Evolutionary conservation across 1,139 yeast species (phyloP).

Genomic region (Arxiozyma slooffiae): DNA sequence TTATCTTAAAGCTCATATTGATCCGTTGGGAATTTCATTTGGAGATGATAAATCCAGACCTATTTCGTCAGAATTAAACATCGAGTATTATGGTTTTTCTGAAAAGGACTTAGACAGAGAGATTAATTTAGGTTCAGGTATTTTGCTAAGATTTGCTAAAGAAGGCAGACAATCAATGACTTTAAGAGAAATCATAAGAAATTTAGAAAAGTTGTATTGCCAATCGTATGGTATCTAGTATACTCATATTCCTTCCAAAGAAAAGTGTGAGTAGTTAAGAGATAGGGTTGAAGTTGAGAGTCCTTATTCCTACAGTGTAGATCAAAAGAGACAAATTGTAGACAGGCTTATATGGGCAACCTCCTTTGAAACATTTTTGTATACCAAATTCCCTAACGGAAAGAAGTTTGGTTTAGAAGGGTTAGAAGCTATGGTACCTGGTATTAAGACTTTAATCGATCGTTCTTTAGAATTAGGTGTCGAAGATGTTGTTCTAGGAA

Average conservation of each 20-base stretch:
- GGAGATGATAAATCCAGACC: constrained; percentile 50
- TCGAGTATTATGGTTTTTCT: constrained; percentile 85
- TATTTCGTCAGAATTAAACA: constrained; percentile 75
- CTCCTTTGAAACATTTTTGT: constrained; percentile 81
- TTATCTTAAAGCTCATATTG: constrained; percentile 89
- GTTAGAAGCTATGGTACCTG: constrained; percentile 93
- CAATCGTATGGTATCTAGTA: constrained; percentile 87
- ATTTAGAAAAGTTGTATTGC: constrained; percentile 82
- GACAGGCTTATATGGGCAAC: constrained; percentile 97
- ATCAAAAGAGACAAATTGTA: constrained; percentile 90
- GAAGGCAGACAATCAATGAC: constrained; percentile 59
- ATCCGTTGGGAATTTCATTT: constrained; percentile 83
- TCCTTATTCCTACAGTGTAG: constrained; percentile 74
- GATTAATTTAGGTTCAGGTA: constrained; percentile 94
- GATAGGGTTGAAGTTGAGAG: constrained; percentile 88
- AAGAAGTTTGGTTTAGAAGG: constrained; percentile 98
- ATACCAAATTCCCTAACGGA: constrained; percentile 95
- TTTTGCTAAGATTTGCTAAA: constrained; percentile 76
- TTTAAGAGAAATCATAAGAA: constrained; percentile 63
- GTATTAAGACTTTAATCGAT: constrained; percentile 92
- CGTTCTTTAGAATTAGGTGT: constrained; percentile 87
- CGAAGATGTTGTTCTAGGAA: constrained; percentile 94
- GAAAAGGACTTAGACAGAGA: constrained; percentile 75
- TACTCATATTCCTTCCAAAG: constrained; percentile 92
- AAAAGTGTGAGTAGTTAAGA: constrained; percentile 96